Evolutionary conservation across 805 yeast genomes (phyloP), one percentile per base, ranked within the genome.

Genomic region (Kuraishia piskuri): DNA sequence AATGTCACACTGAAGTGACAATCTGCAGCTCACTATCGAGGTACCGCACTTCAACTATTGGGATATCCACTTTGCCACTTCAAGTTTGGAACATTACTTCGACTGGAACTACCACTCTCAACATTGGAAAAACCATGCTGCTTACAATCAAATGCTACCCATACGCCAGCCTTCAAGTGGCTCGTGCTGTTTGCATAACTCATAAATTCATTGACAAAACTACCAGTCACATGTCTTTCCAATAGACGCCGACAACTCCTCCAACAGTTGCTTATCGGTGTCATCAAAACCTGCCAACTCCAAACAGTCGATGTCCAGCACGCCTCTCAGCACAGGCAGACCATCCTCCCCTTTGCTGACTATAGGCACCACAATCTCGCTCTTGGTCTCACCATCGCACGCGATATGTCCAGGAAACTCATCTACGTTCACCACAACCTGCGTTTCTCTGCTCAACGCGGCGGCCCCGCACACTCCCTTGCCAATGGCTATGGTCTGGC

Each of bases 401-500:
- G 98, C 98, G 58, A 92, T 94, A 65, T 92, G 98, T 1, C 96
- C 96, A 0, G 96, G 96, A 61, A 82, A 90, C 59, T 78, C 66
- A 21, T 85, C 75, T 2, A 92, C 98, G 65, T 92, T 80, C 1
- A 77, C 74, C 10, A 92, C 97, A 6, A 90, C 63, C 63, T 90
- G 96, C 0, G 96, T 86, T 48, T 66, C 52, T 53, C 68, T 67
- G 0, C 72, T 57, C 0, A 63, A 56, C 0, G 96, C 96, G 1
- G 96, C 96, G 1, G 80, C 71, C 4, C 99, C 98, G 70, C 98
- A 94, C 0, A 92, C 98, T 14, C 99, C 99, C 55, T 71, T 76
- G 3, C 96, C 97, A 51, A 86, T 71, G 53, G 71, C 63, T 54
- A 92, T 94, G 24, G 71, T 70, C 68, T 94, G 98, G 62, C 99